A percentile compares a stretch with the other conserved stretches of the same genome.
These are phyloP conservation scores for Lentinula lateritia DNA, from an alignment of 768 basidiomycete species.

Conservation along the genomic window DNA sequence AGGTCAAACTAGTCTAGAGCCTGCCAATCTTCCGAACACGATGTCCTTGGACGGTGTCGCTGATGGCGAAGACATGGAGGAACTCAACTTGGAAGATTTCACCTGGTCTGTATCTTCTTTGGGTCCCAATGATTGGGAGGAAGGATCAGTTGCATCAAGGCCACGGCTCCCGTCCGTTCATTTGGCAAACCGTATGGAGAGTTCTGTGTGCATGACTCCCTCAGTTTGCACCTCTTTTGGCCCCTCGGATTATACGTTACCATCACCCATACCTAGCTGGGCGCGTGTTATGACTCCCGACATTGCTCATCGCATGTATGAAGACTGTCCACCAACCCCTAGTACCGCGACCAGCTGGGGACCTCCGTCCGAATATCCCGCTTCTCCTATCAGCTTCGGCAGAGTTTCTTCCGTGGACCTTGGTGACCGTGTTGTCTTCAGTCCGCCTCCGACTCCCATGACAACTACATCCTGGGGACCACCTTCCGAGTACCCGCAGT, in stretches of 20 bases:
- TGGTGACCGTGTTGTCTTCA: slow-evolving; percentile 27
- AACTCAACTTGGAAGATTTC: slow-evolving; percentile 60
- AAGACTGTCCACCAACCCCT: slow-evolving; percentile 48
- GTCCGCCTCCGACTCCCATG: slow-evolving; percentile 35
- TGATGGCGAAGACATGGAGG: slow-evolving; percentile 24
- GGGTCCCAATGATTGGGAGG: slow-evolving; percentile 50
- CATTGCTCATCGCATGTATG: slow-evolving; percentile 48
- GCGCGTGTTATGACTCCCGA: slow-evolving; percentile 52
- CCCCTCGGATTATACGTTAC: slow-evolving; percentile 42
- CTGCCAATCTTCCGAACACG: slow-evolving; percentile 44
- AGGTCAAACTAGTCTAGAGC: slow-evolving; percentile 46
- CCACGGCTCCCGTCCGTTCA: slow-evolving; percentile 48
- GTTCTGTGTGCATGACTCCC: slow-evolving; percentile 53
- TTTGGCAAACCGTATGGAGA: slow-evolving; percentile 44
- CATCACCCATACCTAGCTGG: slow-evolving; percentile 27
- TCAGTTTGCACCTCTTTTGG: slow-evolving; percentile 53
- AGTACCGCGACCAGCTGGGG: slow-evolving; percentile 45
- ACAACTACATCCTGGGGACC: slow-evolving; percentile 49
- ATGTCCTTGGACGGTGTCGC: slow-evolving; percentile 25
- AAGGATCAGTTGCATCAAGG: slow-evolving; percentile 29
- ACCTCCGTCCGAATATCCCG: slow-evolving; percentile 28
- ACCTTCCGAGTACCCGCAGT: slow-evolving; percentile 25
- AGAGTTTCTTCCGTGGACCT: slow-evolving; percentile 33
- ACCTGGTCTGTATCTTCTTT: slow-evolving; percentile 64
- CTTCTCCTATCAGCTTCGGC: slow-evolving; percentile 15